Base-by-base conservation (phyloP, 208 protist species). In the Vickermania ingenoplastis region DNA sequence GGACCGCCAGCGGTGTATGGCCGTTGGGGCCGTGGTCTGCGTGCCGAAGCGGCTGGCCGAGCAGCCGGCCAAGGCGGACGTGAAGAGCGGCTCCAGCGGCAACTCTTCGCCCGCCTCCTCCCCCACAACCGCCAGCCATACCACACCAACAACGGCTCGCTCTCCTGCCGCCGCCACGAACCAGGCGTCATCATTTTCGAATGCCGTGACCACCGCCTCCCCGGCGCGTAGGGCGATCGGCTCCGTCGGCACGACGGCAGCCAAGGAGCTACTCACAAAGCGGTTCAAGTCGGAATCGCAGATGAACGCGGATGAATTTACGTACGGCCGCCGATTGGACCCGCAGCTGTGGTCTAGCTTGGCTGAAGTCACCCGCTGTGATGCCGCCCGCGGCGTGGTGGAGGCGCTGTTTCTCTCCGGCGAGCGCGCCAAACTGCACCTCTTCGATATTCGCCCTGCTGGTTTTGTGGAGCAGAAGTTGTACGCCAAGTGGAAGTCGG, bases 381-480 rank as follows among this genome's bases (percentile, higher is more conserved):
- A 94, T 59, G 23, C 27, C 26, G 61, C 61, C 1, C 31, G 56
- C 11, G 67, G 69, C 24, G 67, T 64, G 2, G 59, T 93, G 29
- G 82, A 91, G 65, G 86, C 63, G 11, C 31, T 87, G 14, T 89
- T 89, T 29, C 67, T 93, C 22, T 75, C 86, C 31, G 81, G 81
- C n/a, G 76, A 50, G 7, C 74, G 80, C 17, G 60, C 31, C 3
- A 85, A 86, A 57, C 59, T 88, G 22, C 58, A 65, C 25, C 59
- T 77, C 24, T 53, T 50, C n/a, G 75, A 81, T n/a, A 67, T 89
- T 48, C 83, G 83, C 13, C 75, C 77, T 1, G 87, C 87, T 27
- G 87, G 87, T 7, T 88, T 87, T 60, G 71, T 88, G 14, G 83
- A 94, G 63, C 58, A 48, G n/a, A 55, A 58, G 50, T 60, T 89